Evolutionary conservation across 2,329 filamentous ascomycete species (phyloP).

Genomic region (Penicillium sp.): DNA sequence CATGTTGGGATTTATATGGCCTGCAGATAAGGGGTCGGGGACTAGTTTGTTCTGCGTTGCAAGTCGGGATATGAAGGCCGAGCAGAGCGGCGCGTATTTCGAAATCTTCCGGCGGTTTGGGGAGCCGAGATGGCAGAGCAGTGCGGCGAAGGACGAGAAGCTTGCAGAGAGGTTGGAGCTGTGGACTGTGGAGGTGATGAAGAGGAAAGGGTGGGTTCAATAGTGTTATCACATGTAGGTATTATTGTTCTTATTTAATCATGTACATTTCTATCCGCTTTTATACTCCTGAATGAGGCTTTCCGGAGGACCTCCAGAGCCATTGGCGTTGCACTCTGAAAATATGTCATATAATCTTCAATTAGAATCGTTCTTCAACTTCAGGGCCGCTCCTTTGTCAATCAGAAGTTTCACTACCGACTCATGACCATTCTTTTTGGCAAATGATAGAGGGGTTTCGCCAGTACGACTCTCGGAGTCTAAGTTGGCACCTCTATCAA

Average conservation of each 20-base stretch:
- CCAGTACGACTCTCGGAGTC: background rate
- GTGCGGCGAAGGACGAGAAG: conserved; percentile 28
- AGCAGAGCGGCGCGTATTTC: conserved; percentile 34
- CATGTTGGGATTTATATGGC: conserved; percentile 18
- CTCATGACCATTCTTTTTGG: background rate
- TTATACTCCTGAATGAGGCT: too few species aligned
- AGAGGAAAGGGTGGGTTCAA: background rate
- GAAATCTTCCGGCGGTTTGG: conserved; percentile 23
- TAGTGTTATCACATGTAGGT: too few species aligned
- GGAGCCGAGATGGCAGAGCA: conserved; percentile 32
- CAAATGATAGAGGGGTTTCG: background rate
- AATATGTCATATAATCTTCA: too few species aligned
- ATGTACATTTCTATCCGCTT: too few species aligned
- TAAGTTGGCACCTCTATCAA: background rate
- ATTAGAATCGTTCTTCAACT: too few species aligned
- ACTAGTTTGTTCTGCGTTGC: conserved; percentile 35
- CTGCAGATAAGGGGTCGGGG: conserved; percentile 33
- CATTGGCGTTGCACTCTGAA: too few species aligned
- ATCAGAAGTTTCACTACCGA: background rate
- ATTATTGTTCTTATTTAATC: too few species aligned
- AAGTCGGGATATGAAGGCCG: conserved; percentile 34
- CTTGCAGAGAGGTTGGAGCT: conserved; percentile 33
- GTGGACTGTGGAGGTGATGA: conserved; percentile 32
- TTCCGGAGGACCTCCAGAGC: too few species aligned
- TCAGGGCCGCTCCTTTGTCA: background rate